These are phyloP conservation scores for Trametes maxima DNA, from an alignment of 768 basidiomycete species.

Conservation along the genomic window DNA sequence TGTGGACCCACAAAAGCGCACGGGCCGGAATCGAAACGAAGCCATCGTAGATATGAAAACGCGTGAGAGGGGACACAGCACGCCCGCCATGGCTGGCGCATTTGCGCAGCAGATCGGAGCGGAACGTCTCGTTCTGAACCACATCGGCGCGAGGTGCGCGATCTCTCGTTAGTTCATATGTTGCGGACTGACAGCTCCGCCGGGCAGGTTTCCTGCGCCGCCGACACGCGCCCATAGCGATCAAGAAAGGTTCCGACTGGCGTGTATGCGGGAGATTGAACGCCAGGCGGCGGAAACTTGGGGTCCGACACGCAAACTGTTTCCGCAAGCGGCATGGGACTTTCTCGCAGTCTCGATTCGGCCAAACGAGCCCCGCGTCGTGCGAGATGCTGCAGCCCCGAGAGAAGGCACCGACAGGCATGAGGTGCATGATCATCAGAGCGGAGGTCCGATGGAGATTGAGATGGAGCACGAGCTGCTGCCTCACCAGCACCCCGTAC, in stretches of 20 bases:
- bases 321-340: conserved; percentile 58
- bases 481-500: background rate
- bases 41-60: conserved; percentile 45
- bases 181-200: too few relatives aligned
- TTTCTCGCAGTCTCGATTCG: conserved; percentile 35
- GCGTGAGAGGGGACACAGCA: conserved; percentile 74
- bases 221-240: background rate
- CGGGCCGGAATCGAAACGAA: conserved; percentile 41
- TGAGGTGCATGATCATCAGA: background rate
- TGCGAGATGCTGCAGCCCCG: background rate
- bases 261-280: conserved; percentile 35
- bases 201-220: conserved; percentile 32
- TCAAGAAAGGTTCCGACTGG: conserved; percentile 24
- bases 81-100: conserved; percentile 73
- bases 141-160: conserved; percentile 68
- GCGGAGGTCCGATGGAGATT: background rate
- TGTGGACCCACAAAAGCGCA: conserved; percentile 53
- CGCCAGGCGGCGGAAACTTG: conserved; percentile 34
- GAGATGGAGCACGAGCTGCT: background rate
- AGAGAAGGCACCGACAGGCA: background rate
- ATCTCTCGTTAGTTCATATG: background rate
- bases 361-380: conserved; percentile 15
- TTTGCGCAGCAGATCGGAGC: conserved; percentile 70
- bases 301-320: conserved; percentile 30
- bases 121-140: conserved; percentile 69